Percentiles rank a stretch among this genome's conserved stretches.
These are phyloP conservation scores for Luffa acutangula DNA, from an alignment of 306 rosid genomes.

Conservation along the genomic window DNA sequence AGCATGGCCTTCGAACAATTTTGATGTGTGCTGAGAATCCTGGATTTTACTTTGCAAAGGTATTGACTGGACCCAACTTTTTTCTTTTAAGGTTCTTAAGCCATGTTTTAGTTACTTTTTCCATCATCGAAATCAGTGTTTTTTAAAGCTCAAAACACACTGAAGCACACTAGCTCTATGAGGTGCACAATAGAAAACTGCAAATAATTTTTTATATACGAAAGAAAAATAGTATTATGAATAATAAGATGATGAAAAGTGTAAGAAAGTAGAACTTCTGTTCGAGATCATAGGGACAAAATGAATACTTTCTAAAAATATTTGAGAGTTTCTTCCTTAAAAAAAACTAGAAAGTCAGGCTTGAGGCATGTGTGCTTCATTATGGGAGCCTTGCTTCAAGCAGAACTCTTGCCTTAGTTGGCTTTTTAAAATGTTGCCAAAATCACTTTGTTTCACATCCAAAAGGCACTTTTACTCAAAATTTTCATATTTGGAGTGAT, in stretches of 20 bases:
- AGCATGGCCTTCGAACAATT: slow-evolving; percentile 49
- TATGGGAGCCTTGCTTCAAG: no score
- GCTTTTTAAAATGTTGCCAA: no score
- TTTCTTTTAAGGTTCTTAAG: background rate
- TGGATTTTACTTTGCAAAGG: slow-evolving; percentile 65
- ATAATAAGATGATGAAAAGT: background rate
- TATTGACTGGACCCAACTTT: slow-evolving; percentile 5
- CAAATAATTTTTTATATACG: no score
- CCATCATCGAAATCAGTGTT: background rate
- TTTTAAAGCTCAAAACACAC: no score
- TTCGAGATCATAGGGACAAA: background rate
- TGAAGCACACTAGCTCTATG: no score
- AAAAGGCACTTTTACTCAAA: background rate
- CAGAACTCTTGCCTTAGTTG: no score
- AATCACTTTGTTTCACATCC: no score
- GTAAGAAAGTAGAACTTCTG: background rate
- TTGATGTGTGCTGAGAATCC: slow-evolving; percentile 55
- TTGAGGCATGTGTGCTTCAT: no score
- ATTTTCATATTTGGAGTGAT: background rate
- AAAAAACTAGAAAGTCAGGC: no score
- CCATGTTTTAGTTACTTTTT: background rate
- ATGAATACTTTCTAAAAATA: no score
- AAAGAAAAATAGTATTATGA: no score
- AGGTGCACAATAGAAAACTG: no score
- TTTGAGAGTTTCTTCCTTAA: background rate